A percentile compares a stretch with the other conserved stretches of the same genome.
These are phyloP conservation scores for Tricholoma saponaceum DNA, from an alignment of 768 basidiomycete species.

Conservation along the genomic window DNA sequence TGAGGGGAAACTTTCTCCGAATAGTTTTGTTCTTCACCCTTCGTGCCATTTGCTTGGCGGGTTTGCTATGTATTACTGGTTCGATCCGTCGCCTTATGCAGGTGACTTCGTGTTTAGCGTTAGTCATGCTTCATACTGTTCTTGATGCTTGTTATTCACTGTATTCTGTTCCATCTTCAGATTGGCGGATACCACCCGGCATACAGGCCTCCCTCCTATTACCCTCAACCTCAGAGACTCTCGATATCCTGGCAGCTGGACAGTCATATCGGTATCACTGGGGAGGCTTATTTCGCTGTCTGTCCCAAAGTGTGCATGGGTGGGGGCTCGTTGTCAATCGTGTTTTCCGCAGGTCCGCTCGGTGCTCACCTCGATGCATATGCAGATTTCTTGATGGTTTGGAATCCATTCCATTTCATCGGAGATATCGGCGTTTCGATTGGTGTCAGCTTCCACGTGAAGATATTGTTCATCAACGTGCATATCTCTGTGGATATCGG, in stretches of 20 bases:
- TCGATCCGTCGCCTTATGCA: neutral
- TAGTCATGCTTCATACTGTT: neutral
- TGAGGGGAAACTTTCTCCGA: neutral
- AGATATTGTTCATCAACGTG: neutral
- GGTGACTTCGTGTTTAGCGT: conserved; percentile 2
- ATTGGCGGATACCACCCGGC: conserved; percentile 4
- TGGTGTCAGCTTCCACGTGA: neutral
- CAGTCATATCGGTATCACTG: neutral
- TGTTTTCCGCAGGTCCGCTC: neutral
- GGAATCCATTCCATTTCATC: conserved; percentile 3
- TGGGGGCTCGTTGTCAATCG: neutral
- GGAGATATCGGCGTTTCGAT: conserved; percentile 1
- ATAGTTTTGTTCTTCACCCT: neutral
- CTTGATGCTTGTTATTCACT: neutral
- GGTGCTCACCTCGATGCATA: neutral
- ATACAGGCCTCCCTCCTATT: neutral
- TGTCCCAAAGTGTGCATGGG: conserved; percentile 2
- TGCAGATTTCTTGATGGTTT: conserved; percentile 1
- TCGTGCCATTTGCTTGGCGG: conserved; percentile 2
- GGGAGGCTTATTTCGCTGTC: conserved; percentile 1
- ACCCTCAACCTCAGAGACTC: neutral
- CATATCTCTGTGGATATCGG: neutral
- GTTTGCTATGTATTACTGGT: conserved; percentile 4
- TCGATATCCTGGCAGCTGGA: conserved; percentile 5
- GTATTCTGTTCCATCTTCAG: neutral